Base-by-base conservation (phyloP, 2,329 filamentous ascomycete species). In the Stachybotrys echinatus region DNA sequence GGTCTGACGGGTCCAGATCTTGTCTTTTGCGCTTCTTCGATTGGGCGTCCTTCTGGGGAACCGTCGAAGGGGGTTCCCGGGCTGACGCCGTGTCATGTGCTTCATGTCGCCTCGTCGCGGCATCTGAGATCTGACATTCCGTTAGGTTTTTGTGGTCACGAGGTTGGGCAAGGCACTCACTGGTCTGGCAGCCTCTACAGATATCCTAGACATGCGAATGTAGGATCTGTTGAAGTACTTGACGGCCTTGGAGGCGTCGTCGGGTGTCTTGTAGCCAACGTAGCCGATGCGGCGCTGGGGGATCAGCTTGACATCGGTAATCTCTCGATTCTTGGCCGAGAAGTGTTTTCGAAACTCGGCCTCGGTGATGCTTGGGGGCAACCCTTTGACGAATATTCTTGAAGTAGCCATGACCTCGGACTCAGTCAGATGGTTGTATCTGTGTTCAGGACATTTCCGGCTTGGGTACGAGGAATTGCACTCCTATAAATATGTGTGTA, bases 211-310 rank as follows among this genome's bases (percentile, higher is more conserved):
- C 88, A 96, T 94, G 60, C 91, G 89, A 61, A 99, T 90, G 71
- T 91, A 99, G 55, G 92, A 87, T 66, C 83, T 89, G 76, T 99
- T 92, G 77, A 96, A 96, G 74, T 96, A 95, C 69, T 89, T 92
- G 66, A 95, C 88, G 42, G 94, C 92, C 63, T 85, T 82, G 50
- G 81, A 76, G 50, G 94, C 94, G 65, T 89, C 87, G 54, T 92
- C 83, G 14, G 87, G 75, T 47, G 82, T 88, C 72, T 89, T 92
- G 77, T 92, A 97, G 55, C 94, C 94, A 52, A 99, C 84, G 77
- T 96, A 99, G 60, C 92, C 94, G 69, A 99, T 96, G 59, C 92
- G 83, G 61, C 94, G 84, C 63, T 91, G 85, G 6, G 89, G 83
- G 64, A 97, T 89, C 65, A 96, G 81, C 78, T 95, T 95, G 61